A percentile compares a stretch with the other conserved stretches of the same genome.
phyloP scores from a whole-genome alignment of 2,329 filamentous ascomycete genomes.

The Fusarium oxysporum region DNA sequence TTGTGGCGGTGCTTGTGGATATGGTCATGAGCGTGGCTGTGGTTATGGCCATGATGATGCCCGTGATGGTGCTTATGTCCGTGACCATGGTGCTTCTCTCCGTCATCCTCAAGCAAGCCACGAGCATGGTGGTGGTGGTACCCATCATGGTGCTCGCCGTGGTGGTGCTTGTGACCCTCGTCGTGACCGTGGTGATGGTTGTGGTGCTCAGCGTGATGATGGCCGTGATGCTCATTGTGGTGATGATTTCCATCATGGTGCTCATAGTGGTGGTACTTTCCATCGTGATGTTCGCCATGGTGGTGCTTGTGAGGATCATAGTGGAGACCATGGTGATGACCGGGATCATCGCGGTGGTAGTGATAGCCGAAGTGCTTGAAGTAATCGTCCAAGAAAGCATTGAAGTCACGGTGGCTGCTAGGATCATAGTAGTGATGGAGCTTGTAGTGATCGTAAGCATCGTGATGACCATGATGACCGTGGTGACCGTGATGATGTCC shows the following conservation, averaged over 20 bases:
- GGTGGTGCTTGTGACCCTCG: neutral
- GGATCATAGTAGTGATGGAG: conserved; percentile 1
- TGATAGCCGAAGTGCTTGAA: neutral
- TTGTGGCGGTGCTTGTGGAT: neutral
- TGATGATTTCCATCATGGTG: neutral
- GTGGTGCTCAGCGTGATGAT: neutral
- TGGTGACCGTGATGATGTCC: neutral
- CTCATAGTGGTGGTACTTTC: neutral
- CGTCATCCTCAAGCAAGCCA: neutral
- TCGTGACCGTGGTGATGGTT: neutral
- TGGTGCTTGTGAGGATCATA: neutral
- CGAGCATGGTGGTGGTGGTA: neutral
- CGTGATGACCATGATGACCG: neutral
- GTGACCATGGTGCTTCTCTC: neutral
- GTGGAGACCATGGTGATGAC: neutral
- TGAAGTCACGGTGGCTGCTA: neutral
- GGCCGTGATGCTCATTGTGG: neutral
- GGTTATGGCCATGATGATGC: neutral
- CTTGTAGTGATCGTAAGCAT: neutral
- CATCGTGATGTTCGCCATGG: neutral
- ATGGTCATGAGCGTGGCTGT: conserved; percentile 3
- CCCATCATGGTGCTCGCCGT: neutral
- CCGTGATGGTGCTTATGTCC: neutral
- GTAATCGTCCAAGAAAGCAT: conserved; percentile 4
- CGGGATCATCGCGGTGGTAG: neutral